Evolutionary conservation across 306 rosid species (phyloP).

Genomic region (Arachis stenosperma): DNA sequence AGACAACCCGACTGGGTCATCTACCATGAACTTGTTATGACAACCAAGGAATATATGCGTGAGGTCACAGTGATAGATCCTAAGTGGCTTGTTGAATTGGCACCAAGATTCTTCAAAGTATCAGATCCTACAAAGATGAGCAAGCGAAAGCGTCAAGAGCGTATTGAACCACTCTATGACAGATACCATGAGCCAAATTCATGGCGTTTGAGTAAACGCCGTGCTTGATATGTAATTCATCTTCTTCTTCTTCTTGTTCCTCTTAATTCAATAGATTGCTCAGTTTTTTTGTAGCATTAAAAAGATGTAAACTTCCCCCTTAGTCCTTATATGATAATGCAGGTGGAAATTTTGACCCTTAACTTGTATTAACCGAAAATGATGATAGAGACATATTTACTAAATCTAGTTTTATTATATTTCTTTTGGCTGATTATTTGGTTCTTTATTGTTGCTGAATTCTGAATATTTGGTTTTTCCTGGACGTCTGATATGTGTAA

Average conservation of each 20-base stretch:
- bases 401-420: not conserved
- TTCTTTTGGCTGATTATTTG: not conserved
- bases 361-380: not conserved
- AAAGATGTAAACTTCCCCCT: constrained; percentile 33
- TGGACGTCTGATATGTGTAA: not conserved
- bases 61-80: constrained; percentile 83
- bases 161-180: constrained; percentile 78
- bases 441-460: not conserved
- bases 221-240: constrained; percentile 55
- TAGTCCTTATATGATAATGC: not conserved
- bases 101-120: constrained; percentile 84
- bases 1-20: constrained; percentile 94
- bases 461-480: not conserved
- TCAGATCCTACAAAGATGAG: constrained; percentile 82
- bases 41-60: constrained; percentile 87
- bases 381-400: not conserved
- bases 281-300: constrained; percentile 6
- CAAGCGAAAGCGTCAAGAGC: constrained; percentile 85
- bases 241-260: not conserved
- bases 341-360: constrained; percentile 8
- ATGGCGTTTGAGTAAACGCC: constrained; percentile 88
- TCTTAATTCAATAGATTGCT: constrained; percentile 39
- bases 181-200: constrained; percentile 94
- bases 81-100: constrained; percentile 90
- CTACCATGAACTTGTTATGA: constrained; percentile 93